Evolutionary conservation across 169 alveolate genomes (phyloP).

Genomic region (Babesia bovis): DNA sequence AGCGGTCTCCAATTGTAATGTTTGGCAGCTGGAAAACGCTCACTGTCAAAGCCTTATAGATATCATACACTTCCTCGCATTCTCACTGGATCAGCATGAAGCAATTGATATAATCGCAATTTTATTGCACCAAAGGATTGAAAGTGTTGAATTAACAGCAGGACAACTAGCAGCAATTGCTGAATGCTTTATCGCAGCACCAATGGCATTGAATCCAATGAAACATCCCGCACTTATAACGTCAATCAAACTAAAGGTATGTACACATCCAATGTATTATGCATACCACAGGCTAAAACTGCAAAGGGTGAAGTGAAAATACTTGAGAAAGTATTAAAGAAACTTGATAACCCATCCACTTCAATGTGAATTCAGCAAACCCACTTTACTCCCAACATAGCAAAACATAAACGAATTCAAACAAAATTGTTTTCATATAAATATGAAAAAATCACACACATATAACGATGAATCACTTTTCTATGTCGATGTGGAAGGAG

Average conservation of each 20-base stretch:
- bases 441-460: neutral
- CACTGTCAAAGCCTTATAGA: conserved; percentile 17
- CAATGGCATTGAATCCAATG: conserved; percentile 31
- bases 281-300: conserved; percentile 4
- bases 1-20: neutral
- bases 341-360: too few species aligned
- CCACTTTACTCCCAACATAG: too few species aligned
- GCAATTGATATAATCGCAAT: conserved; percentile 37
- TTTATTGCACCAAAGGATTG: conserved; percentile 16
- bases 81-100: conserved; percentile 24
- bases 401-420: neutral
- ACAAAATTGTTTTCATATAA: neutral
- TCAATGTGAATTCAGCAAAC: too few species aligned
- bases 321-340: conserved; percentile 8
- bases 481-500: conserved; percentile 57
- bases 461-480: conserved; percentile 5
- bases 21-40: conserved; percentile 30
- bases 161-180: conserved; percentile 40
- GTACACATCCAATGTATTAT: neutral
- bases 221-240: conserved; percentile 33
- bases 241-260: conserved; percentile 23
- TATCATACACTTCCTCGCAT: conserved; percentile 49
- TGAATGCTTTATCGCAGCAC: conserved; percentile 47
- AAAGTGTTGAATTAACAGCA: conserved; percentile 17
- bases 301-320: neutral